A percentile compares a stretch with the other conserved stretches of the same genome.
phyloP scores from a whole-genome alignment of 31 red algal species.

The Odonthalia washingtoniensis region DNA sequence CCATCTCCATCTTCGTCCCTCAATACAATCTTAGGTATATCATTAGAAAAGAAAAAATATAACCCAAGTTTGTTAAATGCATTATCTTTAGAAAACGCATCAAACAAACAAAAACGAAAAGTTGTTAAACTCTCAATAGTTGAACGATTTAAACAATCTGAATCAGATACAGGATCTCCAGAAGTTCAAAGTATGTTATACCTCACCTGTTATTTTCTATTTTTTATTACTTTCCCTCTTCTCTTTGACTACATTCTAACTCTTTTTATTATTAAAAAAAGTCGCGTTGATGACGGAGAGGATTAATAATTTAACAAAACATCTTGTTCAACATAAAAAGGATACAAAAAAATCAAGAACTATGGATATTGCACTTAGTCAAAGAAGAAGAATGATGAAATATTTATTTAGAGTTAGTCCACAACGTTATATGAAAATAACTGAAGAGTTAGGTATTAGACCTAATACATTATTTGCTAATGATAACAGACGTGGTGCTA shows the following conservation, averaged over 20 bases:
- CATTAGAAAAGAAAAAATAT: neutral
- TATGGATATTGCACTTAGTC: slow-evolving; percentile 40
- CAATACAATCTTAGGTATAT: neutral
- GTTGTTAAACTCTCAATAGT: neutral
- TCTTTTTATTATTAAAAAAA: neutral
- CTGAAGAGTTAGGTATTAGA: slow-evolving; percentile 20
- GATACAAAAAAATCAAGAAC: slow-evolving; percentile 44
- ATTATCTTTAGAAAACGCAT: neutral
- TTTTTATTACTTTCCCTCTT: neutral
- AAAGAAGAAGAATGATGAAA: slow-evolving; percentile 48
- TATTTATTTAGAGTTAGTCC: slow-evolving; percentile 36
- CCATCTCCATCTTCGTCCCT: too few relatives aligned
- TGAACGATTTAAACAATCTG: neutral
- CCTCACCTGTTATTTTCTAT: neutral
- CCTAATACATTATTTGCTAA: slow-evolving; percentile 49
- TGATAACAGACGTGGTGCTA: slow-evolving; percentile 41
- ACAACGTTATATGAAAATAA: slow-evolving; percentile 36
- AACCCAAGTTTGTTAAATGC: neutral
- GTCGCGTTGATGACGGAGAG: slow-evolving; percentile 47
- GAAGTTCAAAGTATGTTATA: neutral
- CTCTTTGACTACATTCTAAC: neutral
- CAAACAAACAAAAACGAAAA: neutral
- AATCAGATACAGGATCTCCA: neutral
- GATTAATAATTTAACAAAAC: slow-evolving; percentile 46
- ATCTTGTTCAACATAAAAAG: slow-evolving; percentile 40